Base-by-base conservation (phyloP, 192 early-diverging fungal genomes). In the Endogone sp. region DNA sequence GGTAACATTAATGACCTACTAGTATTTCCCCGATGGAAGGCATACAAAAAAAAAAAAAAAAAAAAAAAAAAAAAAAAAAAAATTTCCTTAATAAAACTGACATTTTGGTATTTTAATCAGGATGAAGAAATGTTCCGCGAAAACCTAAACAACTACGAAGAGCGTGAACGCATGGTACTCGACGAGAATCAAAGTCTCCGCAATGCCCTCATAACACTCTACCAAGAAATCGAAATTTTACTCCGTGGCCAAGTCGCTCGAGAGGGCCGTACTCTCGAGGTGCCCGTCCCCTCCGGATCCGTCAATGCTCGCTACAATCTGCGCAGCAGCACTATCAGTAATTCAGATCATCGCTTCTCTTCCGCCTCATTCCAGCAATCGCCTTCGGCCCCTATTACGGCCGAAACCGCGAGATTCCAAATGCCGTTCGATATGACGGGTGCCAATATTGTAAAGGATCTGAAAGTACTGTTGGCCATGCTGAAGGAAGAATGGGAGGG, bases 121-220 rank as follows among this genome's bases (percentile, higher is more conserved):
- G 61, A 56, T 22, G 59, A 55, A 32, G 28, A 73, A 3, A 31
- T 83, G 59, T 61, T 72, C 10, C 63, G 31, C 13, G 29, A 69
- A 20, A 60, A 23, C 27, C 58, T 54, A 20, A 6, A 4, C 0
- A 24, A 24, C 59, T 73, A 74, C 62, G 84, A 85, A 66, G 79
- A 82, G 23, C 75, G 82, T 4, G 80, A 84, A 44, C 56, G 72
- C 59, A 74, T 78, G 32, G 31, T 82, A 11, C 6, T 84, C 49
- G 31, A 30, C 2, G 82, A 84, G 49, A 84, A 84, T 65, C 62
- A 69, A 29, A 60, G 28, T 22, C 60, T 84, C 60, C 67, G 82
- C 29, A n/a, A 69, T 13, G 60, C 69, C 21, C 71, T 83, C 26
- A 73, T 64, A 62, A 62, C 65, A 3, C 56, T 79, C 26, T 83